Evolutionary conservation across 2,329 filamentous ascomycete species (phyloP), one percentile per base, ranked within the genome.

Genomic region (Pyrenophora tritici-repentis): DNA sequence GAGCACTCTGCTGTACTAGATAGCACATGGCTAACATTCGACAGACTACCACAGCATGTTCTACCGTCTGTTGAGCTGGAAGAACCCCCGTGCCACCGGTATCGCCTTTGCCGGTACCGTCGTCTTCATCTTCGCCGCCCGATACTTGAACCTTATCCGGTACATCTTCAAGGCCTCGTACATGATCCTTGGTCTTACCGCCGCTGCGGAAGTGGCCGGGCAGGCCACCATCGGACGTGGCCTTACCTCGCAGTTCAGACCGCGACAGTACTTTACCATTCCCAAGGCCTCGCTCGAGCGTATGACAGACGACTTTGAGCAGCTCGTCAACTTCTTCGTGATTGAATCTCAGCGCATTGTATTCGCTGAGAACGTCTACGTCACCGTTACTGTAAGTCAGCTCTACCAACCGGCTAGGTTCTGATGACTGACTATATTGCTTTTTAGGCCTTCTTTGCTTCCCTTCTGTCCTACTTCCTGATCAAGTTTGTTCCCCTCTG

Each of bases 321-420:
- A 87, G 73, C 76, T 87, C 46, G 78, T 83, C 74, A 86, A 87
- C 76, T 87, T 87, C 75, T 84, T 86, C 73, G 79, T 87, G 61
- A 86, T 87, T 56, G 85, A 87, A 69, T 83, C 84, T 68, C 85
- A 87, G 76, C 81, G 85, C 51, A 79, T 87, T 57, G 70, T 87
- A 52, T 87, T 86, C 62, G 84, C 82, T 26, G 85, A 87, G 78
- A 87, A 87, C 63, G 76, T 86, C 47, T 78, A 80, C 52, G 81
- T 80, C 53, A 86, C 84, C 12, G 71, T 83, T 67, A 79, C 78
- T 52, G 84, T 86, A 79, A 71, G 83, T 74, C 37, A 2, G 9
- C n/a, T 22, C 10, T 10, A 6, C 32, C 13, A 4, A 16, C 10
- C 20, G 3, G 9, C 6, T 10, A 8, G 31, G 16, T 8, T 31